Base-by-base conservation (phyloP, 257 asterid species). In the Datura wrightii region DNA sequence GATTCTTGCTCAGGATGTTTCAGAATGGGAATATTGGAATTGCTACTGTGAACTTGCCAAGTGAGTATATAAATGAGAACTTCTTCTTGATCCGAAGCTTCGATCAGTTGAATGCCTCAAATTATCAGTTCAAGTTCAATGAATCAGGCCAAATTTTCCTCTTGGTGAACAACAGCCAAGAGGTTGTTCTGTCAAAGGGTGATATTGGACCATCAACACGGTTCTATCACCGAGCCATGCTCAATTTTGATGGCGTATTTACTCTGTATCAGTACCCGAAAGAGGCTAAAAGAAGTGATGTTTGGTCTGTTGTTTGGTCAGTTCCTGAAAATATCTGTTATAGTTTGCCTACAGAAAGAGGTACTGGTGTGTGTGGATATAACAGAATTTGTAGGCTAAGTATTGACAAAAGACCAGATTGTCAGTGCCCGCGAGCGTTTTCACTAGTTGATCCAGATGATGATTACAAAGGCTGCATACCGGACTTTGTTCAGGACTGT, bases 341-440 rank as follows among this genome's bases (percentile, higher is more conserved):
- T 6, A 78, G 84, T 11, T 50, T 67, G 2, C 10, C 18, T 5
- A 85, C 55, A 7, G 37, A 3, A 24, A 50, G 62, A 36, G 93
- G 92, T 1, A 85, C 90, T 59, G 93, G 94, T 3, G 90, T 90
- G 14, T 92, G 95, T 88, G 95, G 93, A 15, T 92, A 65, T 62
- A 92, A 89, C 82, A 89, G 90, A 78, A 24, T 90, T 86, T 86
- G 89, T 74, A 84, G 87, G 59, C 71, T 62, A 31, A 60, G 15
- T 39, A 70, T 36, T 14, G 90, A 46, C 8, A 66, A 82, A 39
- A 85, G 63, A 86, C 91, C 92, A 1, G 34, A 14, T 18, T 90
- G 95, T 46, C 18, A 31, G 1, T 92, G 92, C 54, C 93, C 92
- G 0, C 56, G 62, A 37, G 88, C 86, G 2, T 92, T 80, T 85